Evolutionary conservation across 2,329 filamentous ascomycete genomes (phyloP), one percentile per base, ranked within the genome.

Genomic region (Dactylellina cionopaga): DNA sequence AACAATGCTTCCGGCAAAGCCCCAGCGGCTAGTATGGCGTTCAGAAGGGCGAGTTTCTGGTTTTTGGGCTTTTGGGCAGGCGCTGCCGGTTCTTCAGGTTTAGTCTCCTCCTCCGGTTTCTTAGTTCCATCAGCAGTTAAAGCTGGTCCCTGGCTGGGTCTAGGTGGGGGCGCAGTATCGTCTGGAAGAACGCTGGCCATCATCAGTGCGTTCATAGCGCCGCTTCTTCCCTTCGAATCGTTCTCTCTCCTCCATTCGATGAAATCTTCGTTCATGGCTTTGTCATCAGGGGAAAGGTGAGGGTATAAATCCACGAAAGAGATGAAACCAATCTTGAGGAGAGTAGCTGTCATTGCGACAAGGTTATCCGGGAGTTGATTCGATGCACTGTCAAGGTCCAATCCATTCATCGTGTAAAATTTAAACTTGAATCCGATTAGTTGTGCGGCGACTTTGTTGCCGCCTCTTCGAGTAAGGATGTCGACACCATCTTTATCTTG

Each of bases 271-370:
- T 90, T 86, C 94, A 99, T 98, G 2, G 73, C 71, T 2, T 88
- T 84, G 29, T 92, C 88, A 75, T 98, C 95, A 5, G 95, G 92
- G 83, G 92, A 96, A 0, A 99, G 85, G 79, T 99, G 95, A 13
- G 92, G 89, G 79, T 96, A 98, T 0, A 99, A 83, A 78, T 99
- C 95, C 56, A 88, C 86, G 5, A 99, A 83, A 1, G 95, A 97
- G 70, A 99, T 92, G 80, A 99, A 99, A 0, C 95, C 96, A 75
- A 97, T 91, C 81, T 99, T 99, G 81, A 99, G 93, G 27, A 99
- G 86, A 31, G 98, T 85, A 0, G 95, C 93, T 0, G 93, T 90
- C 15, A 99, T 86, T 76, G 95, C 96, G 27, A 98, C 92, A 2
- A 99, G 84, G 76, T 99, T 99, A 37, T 95, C 91, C 0, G 95